Conservation (phyloP, 163 green algal genomes). For the Chlorella variabilis region DNA sequence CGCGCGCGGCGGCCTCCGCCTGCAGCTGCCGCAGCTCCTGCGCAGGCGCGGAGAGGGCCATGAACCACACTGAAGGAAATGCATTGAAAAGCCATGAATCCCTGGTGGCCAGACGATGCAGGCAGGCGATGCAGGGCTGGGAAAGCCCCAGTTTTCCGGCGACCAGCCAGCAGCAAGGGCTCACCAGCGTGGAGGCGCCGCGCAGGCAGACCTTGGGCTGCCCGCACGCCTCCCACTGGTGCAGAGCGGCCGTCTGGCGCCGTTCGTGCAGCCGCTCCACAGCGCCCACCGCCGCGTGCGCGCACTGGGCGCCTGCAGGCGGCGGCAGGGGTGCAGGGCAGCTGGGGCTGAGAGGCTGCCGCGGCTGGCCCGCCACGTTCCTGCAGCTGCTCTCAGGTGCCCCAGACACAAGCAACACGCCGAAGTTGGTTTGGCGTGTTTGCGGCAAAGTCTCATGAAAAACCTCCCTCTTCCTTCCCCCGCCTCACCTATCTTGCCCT, state of each 20-base stretch:
- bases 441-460: too few relatives aligned
- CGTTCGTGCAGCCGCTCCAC: slow-evolving; percentile 56
- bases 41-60: background rate
- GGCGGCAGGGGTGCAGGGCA: background rate
- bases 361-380: too few relatives aligned
- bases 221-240: slow-evolving; percentile 72
- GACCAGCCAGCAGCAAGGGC: too few relatives aligned
- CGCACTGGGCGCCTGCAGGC: slow-evolving; percentile 75
- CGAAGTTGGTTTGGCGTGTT: too few relatives aligned
- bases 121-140: too few relatives aligned
- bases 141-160: too few relatives aligned
- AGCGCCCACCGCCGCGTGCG: slow-evolving; percentile 74
- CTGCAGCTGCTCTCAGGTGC: too few relatives aligned
- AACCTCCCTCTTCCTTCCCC: too few relatives aligned
- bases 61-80: too few relatives aligned
- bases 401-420: too few relatives aligned
- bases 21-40: slow-evolving; percentile 58
- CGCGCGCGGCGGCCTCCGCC: slow-evolving; percentile 38
- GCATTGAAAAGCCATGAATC: too few relatives aligned
- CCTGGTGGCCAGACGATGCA: too few relatives aligned
- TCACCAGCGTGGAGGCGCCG: slow-evolving; percentile 39
- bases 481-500: slow-evolving; percentile 76
- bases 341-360: background rate
- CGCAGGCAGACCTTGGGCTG: slow-evolving; percentile 85
- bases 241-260: slow-evolving; percentile 49